These are phyloP conservation scores for Penicillium goetzii DNA, from an alignment of 495 filamentous ascomycete species.

Conservation along the genomic window DNA sequence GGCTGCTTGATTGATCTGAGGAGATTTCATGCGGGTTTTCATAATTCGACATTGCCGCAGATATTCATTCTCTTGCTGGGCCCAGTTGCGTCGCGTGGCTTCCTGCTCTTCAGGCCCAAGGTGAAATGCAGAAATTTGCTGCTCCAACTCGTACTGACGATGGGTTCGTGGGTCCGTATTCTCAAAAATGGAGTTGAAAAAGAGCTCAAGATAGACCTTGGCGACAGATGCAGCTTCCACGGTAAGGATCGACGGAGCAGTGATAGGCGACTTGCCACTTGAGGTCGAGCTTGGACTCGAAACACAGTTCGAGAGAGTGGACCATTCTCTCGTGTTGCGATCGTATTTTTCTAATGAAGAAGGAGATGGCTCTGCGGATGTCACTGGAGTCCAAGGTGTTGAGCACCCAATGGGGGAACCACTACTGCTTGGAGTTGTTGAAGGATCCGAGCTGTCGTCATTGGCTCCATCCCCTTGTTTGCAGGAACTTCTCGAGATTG, in stretches of 20 bases:
- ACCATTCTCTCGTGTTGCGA: constrained; percentile 10
- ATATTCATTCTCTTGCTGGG: constrained; percentile 69
- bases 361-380: constrained; percentile 38
- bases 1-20: constrained; percentile 42
- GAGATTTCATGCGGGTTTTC: constrained; percentile 60
- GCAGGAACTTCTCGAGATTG: constrained; percentile 11
- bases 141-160: constrained; percentile 70
- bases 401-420: constrained; percentile 39
- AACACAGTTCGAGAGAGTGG: constrained; percentile 11
- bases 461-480: constrained; percentile 37
- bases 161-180: constrained; percentile 61
- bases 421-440: constrained; percentile 40
- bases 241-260: constrained; percentile 67
- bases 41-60: constrained; percentile 73
- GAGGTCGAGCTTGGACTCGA: constrained; percentile 20
- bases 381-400: constrained; percentile 41
- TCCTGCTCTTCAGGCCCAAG: constrained; percentile 60
- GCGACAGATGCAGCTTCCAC: constrained; percentile 77
- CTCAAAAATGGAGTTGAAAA: constrained; percentile 70
- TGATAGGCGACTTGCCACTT: constrained; percentile 21
- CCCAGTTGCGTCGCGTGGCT: constrained; percentile 60
- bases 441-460: constrained; percentile 47
- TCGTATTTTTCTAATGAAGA: constrained; percentile 25
- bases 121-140: constrained; percentile 54
- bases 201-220: constrained; percentile 84